These are phyloP conservation scores for Helotiales sp. DNA, from an alignment of 2,329 filamentous ascomycete genomes.

Conservation along the genomic window DNA sequence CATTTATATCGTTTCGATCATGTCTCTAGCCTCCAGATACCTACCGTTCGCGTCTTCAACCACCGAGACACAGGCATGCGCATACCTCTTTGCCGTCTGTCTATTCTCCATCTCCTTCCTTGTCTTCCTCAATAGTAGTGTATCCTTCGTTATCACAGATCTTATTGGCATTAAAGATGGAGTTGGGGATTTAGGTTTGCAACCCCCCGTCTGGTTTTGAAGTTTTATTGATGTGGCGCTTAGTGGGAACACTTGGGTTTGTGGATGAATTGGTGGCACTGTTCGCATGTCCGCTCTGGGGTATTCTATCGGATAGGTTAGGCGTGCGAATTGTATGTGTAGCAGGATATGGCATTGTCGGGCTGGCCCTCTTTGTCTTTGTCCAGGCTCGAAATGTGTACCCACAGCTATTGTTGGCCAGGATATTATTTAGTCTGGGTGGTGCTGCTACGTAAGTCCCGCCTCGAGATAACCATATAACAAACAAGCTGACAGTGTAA, in stretches of 20 bases:
- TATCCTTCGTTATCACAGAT: conserved; percentile 84
- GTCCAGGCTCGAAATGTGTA: conserved; percentile 88
- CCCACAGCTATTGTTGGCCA: conserved; percentile 80
- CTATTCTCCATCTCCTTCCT: conserved; percentile 88
- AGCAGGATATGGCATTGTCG: conserved; percentile 80
- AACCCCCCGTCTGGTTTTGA: no score
- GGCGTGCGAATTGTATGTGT: conserved; percentile 74
- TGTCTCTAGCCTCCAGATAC: conserved; percentile 27
- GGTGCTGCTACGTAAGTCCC: conserved; percentile 75
- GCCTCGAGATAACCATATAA: not conserved
- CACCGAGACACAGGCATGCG: conserved; percentile 62
- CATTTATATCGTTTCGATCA: not conserved
- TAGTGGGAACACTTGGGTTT: conserved; percentile 83
- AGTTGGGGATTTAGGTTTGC: conserved; percentile 77
- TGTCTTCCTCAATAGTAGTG: conserved; percentile 82
- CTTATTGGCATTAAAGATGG: conserved; percentile 71
- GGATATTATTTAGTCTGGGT: conserved; percentile 85
- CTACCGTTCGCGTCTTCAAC: conserved; percentile 58
- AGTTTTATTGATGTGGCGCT: no score
- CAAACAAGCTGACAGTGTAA: not conserved
- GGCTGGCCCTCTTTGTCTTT: conserved; percentile 72
- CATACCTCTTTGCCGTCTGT: conserved; percentile 79
- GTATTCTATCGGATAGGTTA: conserved; percentile 72
- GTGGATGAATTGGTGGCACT: conserved; percentile 81
- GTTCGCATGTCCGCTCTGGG: conserved; percentile 79